phyloP scores from a whole-genome alignment of 192 early-diverging fungal species.

The Glomus cerebriforme region DNA sequence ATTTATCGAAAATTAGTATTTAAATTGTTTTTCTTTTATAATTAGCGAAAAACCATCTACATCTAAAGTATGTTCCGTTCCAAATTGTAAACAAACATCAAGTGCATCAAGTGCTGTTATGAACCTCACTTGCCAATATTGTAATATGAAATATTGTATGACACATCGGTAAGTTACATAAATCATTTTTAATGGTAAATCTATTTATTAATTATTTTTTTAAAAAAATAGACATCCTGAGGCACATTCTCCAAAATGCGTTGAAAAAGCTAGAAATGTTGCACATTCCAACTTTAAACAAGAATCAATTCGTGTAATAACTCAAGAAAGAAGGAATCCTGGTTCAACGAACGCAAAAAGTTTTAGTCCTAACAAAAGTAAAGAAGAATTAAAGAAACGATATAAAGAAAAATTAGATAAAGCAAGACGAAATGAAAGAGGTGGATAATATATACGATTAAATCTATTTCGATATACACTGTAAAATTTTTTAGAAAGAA shows the following conservation, averaged over 20 bases:
- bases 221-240: conserved; percentile 14
- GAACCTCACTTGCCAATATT: conserved; percentile 20
- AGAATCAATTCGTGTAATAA: conserved; percentile 20
- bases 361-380: conserved; percentile 14
- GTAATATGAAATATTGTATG: conserved; percentile 28
- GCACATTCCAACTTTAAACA: conserved; percentile 15
- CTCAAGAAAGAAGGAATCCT: conserved; percentile 14
- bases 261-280: conserved; percentile 10
- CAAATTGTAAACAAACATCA: conserved; percentile 18
- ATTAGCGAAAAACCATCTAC: neutral
- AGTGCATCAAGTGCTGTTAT: neutral
- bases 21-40: neutral
- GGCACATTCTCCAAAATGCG: conserved; percentile 24
- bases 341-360: conserved; percentile 20
- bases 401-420: conserved; percentile 28
- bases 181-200: neutral
- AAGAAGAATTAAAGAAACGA: conserved; percentile 25
- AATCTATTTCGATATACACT: no score
- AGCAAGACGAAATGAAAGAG: conserved; percentile 12
- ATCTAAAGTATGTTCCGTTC: conserved; percentile 1
- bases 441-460: neutral
- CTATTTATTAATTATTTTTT: neutral
- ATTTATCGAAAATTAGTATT: neutral
- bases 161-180: conserved; percentile 1
- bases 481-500: no score